Conservation (phyloP, 2,329 filamentous ascomycete genomes). For the Aspergillus arachidicola region DNA sequence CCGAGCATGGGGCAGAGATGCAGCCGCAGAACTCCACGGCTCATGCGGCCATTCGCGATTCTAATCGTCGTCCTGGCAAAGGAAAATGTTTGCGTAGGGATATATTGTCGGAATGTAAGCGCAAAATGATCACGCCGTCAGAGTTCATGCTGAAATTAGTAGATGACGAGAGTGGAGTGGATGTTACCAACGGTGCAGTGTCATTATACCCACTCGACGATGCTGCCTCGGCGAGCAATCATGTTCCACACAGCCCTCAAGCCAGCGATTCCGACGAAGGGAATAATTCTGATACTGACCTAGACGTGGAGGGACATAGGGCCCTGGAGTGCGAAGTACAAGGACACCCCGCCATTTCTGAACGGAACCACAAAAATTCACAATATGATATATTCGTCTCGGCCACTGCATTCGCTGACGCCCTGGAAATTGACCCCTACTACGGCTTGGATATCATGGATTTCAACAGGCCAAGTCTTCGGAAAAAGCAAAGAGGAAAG, state of each 20-base stretch:
- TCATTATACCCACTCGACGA: not conserved
- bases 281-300: not conserved
- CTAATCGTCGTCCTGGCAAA: not conserved
- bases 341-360: not conserved
- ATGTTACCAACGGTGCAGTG: not conserved
- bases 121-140: not conserved
- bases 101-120: not conserved
- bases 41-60: not conserved
- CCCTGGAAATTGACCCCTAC: slow-evolving; percentile 61
- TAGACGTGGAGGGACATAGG: not conserved
- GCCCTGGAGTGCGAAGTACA: not conserved
- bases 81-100: no score
- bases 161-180: not conserved
- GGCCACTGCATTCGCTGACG: slow-evolving; percentile 60
- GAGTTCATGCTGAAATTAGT: not conserved
- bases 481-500: slow-evolving; percentile 65
- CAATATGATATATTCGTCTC: slow-evolving; percentile 49
- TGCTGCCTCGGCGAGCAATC: not conserved
- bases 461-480: slow-evolving; percentile 70
- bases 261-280: slow-evolving; percentile 11
- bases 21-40: not conserved
- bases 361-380: not conserved
- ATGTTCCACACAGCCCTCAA: not conserved
- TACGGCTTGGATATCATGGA: slow-evolving; percentile 85
- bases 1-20: not conserved